Conservation (phyloP, 2,329 filamentous ascomycete genomes). For the Penicillium sp. region DNA sequence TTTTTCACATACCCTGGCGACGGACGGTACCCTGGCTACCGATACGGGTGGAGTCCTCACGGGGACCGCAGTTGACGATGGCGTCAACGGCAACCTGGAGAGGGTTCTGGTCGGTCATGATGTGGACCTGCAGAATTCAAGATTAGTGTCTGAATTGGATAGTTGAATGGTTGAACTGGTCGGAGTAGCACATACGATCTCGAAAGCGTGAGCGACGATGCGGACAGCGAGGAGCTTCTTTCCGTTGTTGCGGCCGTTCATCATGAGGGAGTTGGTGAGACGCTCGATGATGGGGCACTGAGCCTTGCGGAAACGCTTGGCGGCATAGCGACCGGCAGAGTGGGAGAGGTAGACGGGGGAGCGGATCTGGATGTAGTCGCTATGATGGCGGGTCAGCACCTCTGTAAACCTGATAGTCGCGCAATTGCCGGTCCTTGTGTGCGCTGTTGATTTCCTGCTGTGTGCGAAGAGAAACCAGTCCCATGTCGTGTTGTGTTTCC, state of each 20-base stretch:
- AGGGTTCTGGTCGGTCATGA: constrained; percentile 99
- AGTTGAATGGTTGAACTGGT: neutral
- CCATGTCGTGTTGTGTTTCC: neutral
- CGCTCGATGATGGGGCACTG: constrained; percentile 99
- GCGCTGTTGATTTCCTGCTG: constrained; percentile 11
- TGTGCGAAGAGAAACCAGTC: constrained; percentile 6
- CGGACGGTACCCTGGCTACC: constrained; percentile 99
- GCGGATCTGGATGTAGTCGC: constrained; percentile 99
- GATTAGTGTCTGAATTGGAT: constrained; percentile 23
- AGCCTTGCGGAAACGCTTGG: constrained; percentile 99
- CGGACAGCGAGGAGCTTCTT: constrained; percentile 99
- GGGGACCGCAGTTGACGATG: constrained; percentile 99
- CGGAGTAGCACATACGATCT: constrained; percentile 76
- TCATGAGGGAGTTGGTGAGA: constrained; percentile 99
- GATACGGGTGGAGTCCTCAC: constrained; percentile 99
- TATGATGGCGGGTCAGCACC: constrained; percentile 49
- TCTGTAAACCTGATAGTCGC: constrained; percentile 13
- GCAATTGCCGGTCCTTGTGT: constrained; percentile 9
- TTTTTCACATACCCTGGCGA: constrained; percentile 62
- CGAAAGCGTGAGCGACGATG: constrained; percentile 98
- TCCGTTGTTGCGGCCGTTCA: constrained; percentile 99
- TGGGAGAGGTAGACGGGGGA: constrained; percentile 98
- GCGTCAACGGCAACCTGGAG: constrained; percentile 99
- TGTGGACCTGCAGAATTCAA: constrained; percentile 73
- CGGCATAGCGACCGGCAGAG: constrained; percentile 96